A percentile compares a stretch with the other conserved stretches of the same genome.
phyloP scores from a whole-genome alignment of 495 filamentous ascomycete species.

The Penicillium taxi region DNA sequence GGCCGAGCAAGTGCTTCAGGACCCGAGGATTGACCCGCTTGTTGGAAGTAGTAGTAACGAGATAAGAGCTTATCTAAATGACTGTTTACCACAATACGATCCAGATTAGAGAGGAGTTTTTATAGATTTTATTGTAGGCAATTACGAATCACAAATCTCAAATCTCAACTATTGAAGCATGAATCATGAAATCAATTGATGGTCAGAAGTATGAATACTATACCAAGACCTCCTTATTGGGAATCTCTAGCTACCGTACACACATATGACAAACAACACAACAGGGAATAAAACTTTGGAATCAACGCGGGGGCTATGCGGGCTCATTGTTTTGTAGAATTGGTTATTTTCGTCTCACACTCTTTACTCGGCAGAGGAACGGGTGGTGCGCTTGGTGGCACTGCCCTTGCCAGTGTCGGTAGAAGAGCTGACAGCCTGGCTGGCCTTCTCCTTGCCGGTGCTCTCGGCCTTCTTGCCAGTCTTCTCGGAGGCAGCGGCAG shows the following conservation, averaged over 20 bases:
- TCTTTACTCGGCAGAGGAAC: constrained; percentile 47
- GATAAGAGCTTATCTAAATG: too few species aligned
- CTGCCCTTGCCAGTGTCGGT: constrained; percentile 60
- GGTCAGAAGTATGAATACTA: constrained; percentile 8
- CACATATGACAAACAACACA: constrained; percentile 11
- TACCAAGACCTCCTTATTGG: constrained; percentile 8
- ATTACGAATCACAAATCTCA: not conserved
- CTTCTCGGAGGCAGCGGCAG: constrained; percentile 49
- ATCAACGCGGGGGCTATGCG: constrained; percentile 9
- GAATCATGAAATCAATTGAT: not conserved
- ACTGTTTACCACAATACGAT: too few species aligned
- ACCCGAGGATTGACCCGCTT: too few species aligned
- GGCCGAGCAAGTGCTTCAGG: constrained; percentile 5
- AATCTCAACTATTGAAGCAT: too few species aligned
- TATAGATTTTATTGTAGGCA: not conserved
- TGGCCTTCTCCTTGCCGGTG: constrained; percentile 72
- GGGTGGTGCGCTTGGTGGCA: constrained; percentile 56
- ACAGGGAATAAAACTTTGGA: constrained; percentile 11
- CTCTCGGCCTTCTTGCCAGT: constrained; percentile 66
- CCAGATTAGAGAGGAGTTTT: too few species aligned
- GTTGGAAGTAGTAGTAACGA: too few species aligned
- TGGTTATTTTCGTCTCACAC: constrained; percentile 5
- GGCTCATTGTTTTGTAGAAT: constrained; percentile 7
- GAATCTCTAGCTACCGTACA: constrained; percentile 16
- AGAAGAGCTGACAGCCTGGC: constrained; percentile 57